Percentiles rank a stretch among this genome's conserved stretches.
phyloP scores from a whole-genome alignment of 2,329 filamentous ascomycete species.

The Pleomassaria siparia region DNA sequence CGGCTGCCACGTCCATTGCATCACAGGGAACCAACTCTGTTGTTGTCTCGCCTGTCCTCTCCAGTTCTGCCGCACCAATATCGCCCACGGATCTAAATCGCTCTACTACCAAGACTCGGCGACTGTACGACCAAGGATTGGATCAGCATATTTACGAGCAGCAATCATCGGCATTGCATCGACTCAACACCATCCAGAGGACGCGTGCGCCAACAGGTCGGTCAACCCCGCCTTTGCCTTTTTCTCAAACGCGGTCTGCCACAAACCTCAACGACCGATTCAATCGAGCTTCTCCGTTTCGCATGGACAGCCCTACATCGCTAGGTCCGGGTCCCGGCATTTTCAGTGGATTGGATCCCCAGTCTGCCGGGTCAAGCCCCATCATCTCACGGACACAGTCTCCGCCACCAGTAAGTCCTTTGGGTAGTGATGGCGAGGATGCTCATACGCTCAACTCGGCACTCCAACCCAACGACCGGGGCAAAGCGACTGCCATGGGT shows the following conservation, averaged over 20 bases:
- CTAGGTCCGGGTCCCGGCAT: constrained; percentile 34
- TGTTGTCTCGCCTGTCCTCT: constrained; percentile 28
- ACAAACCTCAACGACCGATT: constrained; percentile 53
- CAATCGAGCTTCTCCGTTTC: constrained; percentile 42
- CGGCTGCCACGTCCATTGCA: constrained; percentile 83
- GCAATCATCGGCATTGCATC: constrained; percentile 72
- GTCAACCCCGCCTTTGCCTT: constrained; percentile 54
- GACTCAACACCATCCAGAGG: constrained; percentile 75
- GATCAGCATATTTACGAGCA: constrained; percentile 80
- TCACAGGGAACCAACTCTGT: constrained; percentile 60
- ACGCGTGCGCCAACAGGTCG: constrained; percentile 52
- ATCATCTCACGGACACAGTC: constrained; percentile 43
- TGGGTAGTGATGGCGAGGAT: constrained; percentile 74
- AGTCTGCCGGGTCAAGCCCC: constrained; percentile 44
- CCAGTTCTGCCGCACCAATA: constrained; percentile 26
- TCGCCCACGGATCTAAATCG: constrained; percentile 56
- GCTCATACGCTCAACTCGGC: constrained; percentile 59
- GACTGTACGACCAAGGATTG: constrained; percentile 81
- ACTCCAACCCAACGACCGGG: constrained; percentile 73
- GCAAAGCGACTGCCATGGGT: constrained; percentile 76
- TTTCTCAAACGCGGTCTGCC: constrained; percentile 46
- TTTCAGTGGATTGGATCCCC: constrained; percentile 35
- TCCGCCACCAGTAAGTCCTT: constrained; percentile 64
- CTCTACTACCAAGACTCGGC: constrained; percentile 67
- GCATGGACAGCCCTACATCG: constrained; percentile 51